Percentiles rank a stretch among this genome's conserved stretches.
Evolutionary conservation across 495 filamentous ascomycete genomes (phyloP).

Genomic region (Hyphodiscus hymeniophilus): DNA sequence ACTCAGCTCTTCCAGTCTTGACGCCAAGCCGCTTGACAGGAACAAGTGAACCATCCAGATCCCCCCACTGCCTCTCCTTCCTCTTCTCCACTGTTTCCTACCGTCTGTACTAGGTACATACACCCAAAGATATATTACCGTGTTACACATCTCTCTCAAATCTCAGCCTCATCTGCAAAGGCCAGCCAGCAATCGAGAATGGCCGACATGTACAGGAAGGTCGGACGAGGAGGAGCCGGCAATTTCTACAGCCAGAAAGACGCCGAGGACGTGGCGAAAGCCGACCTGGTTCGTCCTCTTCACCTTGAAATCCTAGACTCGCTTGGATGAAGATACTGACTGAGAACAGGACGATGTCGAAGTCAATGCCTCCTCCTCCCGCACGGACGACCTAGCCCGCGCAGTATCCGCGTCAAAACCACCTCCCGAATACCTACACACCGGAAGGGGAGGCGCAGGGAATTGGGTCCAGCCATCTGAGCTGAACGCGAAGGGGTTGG

Average conservation of each 20-base stretch:
- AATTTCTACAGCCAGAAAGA: slow-evolving; percentile 52
- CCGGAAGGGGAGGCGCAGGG: slow-evolving; percentile 52
- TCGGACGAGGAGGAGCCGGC: slow-evolving; percentile 53
- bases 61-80: too few species aligned
- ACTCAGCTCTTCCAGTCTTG: too few species aligned
- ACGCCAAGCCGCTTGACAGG: too few species aligned
- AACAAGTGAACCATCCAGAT: too few species aligned
- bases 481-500: slow-evolving; percentile 20
- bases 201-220: slow-evolving; percentile 17
- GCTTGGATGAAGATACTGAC: not conserved
- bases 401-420: slow-evolving; percentile 8
- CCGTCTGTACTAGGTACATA: too few species aligned
- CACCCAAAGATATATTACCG: too few species aligned
- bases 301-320: not conserved
- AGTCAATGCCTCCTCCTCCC: slow-evolving; percentile 7
- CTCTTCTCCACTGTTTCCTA: too few species aligned
- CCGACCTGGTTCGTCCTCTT: not conserved
- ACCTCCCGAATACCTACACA: slow-evolving; percentile 35
- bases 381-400: slow-evolving; percentile 1
- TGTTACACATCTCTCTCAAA: too few species aligned
- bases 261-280: slow-evolving; percentile 28
- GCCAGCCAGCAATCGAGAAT: not conserved
- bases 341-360: slow-evolving; percentile 27
- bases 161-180: too few species aligned
- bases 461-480: slow-evolving; percentile 42